Conservation (phyloP, 441 rosid genomes). For the Eruca vesicaria region DNA sequence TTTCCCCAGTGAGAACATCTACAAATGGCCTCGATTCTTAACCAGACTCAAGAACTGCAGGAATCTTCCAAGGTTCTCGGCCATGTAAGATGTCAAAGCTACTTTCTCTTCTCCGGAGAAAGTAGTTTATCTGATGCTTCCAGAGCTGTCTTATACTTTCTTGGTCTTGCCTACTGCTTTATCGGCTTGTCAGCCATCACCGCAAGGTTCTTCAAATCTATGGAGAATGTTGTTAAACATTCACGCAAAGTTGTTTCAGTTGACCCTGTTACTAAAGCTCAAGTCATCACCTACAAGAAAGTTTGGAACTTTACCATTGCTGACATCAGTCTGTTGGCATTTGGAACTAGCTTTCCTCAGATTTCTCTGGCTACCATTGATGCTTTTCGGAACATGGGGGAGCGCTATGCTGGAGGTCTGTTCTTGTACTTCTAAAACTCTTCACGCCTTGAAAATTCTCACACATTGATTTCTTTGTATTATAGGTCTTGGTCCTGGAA, state of each 20-base stretch:
- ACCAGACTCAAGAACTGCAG: conserved; percentile 26
- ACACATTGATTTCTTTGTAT: conserved; percentile 2
- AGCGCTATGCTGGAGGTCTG: conserved; percentile 78
- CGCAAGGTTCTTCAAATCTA: conserved; percentile 74
- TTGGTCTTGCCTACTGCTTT: conserved; percentile 82
- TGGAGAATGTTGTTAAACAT: conserved; percentile 93
- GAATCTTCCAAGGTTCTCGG: conserved; percentile 32
- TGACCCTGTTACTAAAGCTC: conserved; percentile 57
- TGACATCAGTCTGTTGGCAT: conserved; percentile 81
- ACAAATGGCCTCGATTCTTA: conserved; percentile 32
- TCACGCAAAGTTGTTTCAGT: conserved; percentile 61
- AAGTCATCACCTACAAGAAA: conserved; percentile 56
- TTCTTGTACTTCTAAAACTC: background rate
- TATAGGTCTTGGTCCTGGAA: conserved; percentile 93
- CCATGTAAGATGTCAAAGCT: conserved; percentile 55
- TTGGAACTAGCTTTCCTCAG: conserved; percentile 98
- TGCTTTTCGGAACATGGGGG: conserved; percentile 74
- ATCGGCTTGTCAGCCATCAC: conserved; percentile 89
- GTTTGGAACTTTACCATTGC: conserved; percentile 94
- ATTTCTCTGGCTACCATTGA: conserved; percentile 89
- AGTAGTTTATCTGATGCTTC: conserved; percentile 44
- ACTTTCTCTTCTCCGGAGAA: conserved; percentile 61
- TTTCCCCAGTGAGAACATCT: background rate
- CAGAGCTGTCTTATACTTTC: conserved; percentile 52
- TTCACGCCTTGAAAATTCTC: background rate